Conservation (phyloP, 305 asterid species). For the Withania somnifera region DNA sequence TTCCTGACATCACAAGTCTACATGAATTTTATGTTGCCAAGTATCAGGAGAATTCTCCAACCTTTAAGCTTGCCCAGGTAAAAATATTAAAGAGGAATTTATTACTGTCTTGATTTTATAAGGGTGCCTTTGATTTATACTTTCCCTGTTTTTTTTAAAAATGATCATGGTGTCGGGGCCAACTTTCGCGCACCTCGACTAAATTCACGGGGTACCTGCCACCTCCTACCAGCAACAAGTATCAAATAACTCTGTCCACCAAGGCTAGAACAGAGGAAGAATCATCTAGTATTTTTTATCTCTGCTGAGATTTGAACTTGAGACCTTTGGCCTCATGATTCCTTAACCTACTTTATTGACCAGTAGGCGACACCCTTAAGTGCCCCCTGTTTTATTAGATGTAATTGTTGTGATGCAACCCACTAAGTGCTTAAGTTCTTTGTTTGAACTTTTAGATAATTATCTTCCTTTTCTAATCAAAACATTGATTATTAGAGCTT, state of each 20-base stretch:
- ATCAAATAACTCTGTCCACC: too few relatives aligned
- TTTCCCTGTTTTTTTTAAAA: too few relatives aligned
- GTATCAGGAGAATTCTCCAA: slow-evolving; percentile 79
- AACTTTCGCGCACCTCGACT: too few relatives aligned
- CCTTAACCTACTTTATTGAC: too few relatives aligned
- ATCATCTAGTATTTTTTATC: too few relatives aligned
- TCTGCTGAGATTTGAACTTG: too few relatives aligned
- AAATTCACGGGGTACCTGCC: too few relatives aligned
- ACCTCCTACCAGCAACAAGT: too few relatives aligned
- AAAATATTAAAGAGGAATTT: neutral
- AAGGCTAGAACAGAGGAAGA: too few relatives aligned
- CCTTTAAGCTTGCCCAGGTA: slow-evolving; percentile 97
- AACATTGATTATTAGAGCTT: neutral
- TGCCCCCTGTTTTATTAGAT: neutral
- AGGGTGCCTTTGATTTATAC: neutral
- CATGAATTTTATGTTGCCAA: slow-evolving; percentile 90
- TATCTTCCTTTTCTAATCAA: neutral
- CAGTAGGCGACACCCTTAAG: too few relatives aligned
- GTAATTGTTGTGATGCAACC: neutral
- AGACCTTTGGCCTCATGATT: too few relatives aligned
- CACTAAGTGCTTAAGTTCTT: neutral
- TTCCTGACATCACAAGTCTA: slow-evolving; percentile 71
- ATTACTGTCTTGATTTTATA: neutral
- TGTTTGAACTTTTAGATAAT: neutral
- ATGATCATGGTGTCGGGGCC: too few relatives aligned